Percentiles rank a stretch among this genome's conserved stretches.
These are phyloP conservation scores for Collybia mongolica DNA, from an alignment of 768 basidiomycete genomes.

Conservation along the genomic window DNA sequence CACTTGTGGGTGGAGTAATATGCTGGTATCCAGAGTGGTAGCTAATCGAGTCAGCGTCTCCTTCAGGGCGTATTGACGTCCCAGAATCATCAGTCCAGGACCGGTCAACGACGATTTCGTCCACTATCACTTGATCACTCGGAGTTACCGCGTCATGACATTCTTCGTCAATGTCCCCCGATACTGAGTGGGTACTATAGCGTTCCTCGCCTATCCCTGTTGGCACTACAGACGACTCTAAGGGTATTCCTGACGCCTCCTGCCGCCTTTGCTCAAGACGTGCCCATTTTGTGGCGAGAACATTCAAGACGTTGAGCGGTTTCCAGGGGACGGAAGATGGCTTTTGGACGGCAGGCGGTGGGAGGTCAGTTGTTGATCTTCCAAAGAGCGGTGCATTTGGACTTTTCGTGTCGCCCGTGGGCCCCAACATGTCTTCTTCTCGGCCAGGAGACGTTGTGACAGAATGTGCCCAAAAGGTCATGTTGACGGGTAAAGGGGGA, in stretches of 20 bases:
- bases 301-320: background rate
- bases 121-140: constrained; percentile 22
- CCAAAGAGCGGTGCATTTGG: too few species aligned
- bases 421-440: too few species aligned
- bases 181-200: background rate
- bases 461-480: too few species aligned
- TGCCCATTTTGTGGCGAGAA: background rate
- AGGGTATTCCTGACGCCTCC: background rate
- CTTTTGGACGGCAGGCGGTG: constrained; percentile 1
- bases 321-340: background rate
- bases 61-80: constrained; percentile 30
- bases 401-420: background rate
- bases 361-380: background rate
- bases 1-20: background rate
- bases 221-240: background rate
- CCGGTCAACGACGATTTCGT: constrained; percentile 61
- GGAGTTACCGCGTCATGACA: constrained; percentile 21
- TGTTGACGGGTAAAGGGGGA: too few species aligned
- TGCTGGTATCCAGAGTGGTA: background rate
- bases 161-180: background rate
- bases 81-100: constrained; percentile 45
- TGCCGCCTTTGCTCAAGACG: background rate
- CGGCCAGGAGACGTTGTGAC: too few species aligned
- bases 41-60: constrained; percentile 5
- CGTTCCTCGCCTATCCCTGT: background rate